Evolutionary conservation across 1,139 yeast genomes (phyloP).

Genomic region (Nakaseomyces kungkrabaensis): DNA sequence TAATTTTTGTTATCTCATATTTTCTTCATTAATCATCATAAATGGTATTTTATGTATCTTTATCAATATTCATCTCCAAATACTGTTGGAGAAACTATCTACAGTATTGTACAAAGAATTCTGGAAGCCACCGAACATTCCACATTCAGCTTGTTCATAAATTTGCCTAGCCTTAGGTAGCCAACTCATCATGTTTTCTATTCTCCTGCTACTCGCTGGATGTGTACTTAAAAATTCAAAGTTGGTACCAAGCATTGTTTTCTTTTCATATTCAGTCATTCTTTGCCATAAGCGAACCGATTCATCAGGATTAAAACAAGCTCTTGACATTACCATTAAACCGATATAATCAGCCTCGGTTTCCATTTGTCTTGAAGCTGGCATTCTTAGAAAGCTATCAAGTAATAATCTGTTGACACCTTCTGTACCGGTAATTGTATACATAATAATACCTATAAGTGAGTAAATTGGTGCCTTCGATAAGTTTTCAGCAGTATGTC

Average conservation of each 20-base stretch:
- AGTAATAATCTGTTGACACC: conserved; percentile 47
- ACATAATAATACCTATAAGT: conserved; percentile 41
- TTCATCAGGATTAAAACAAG: conserved; percentile 71
- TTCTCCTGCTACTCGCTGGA: conserved; percentile 72
- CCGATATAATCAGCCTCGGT: conserved; percentile 95
- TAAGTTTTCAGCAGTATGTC: conserved; percentile 79
- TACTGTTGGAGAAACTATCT: conserved; percentile 4
- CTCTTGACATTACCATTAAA: conserved; percentile 77
- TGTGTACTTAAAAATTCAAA: conserved; percentile 77
- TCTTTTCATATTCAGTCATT: conserved; percentile 55
- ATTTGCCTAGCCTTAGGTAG: conserved; percentile 51
- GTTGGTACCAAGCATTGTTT: conserved; percentile 28
- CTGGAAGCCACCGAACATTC: conserved; percentile 10
- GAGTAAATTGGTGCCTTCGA: conserved; percentile 54
- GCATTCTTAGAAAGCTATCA: conserved; percentile 56
- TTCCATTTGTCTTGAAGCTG: conserved; percentile 88
- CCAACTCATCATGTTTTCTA: conserved; percentile 61
- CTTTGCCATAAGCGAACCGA: conserved; percentile 75
- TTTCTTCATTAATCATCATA: background rate
- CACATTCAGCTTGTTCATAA: conserved; percentile 26
- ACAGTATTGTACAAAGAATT: conserved; percentile 8
- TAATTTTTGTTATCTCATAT: background rate
- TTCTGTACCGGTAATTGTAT: conserved; percentile 42
- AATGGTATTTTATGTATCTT: background rate
- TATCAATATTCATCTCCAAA: background rate